Evolutionary conservation across 192 early-diverging fungal species (phyloP).

Genomic region (Piromyces finnis): DNA sequence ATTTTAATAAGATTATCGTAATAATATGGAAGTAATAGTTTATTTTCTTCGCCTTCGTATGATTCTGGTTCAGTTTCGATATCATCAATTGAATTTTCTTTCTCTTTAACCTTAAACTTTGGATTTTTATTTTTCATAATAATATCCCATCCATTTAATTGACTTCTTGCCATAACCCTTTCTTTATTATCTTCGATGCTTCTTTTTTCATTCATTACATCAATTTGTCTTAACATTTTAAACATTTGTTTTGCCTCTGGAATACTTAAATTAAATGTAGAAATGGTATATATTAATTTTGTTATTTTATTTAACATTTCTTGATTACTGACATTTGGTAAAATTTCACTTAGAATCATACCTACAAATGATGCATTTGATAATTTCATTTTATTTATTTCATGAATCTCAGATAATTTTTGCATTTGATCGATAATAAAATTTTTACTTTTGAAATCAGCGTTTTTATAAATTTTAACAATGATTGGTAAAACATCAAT

Average conservation of each 20-base stretch:
- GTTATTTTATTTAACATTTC: neutral
- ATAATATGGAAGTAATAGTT: neutral
- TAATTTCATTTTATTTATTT: neutral
- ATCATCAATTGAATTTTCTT: neutral
- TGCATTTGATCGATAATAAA: neutral
- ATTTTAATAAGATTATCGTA: neutral
- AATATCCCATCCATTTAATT: neutral
- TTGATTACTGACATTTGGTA: neutral
- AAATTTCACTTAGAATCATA: neutral
- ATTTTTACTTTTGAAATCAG: neutral
- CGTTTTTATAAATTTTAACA: neutral
- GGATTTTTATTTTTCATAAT: neutral
- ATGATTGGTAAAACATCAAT: neutral
- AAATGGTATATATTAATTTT: neutral
- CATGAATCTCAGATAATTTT: neutral
- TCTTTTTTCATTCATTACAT: neutral
- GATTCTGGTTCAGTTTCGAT: neutral
- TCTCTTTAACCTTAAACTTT: neutral
- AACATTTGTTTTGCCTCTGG: neutral
- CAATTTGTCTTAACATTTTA: neutral
- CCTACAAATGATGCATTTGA: neutral
- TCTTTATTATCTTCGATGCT: neutral
- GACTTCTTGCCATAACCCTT: neutral
- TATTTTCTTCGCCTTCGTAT: neutral
- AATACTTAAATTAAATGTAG: neutral